Evolutionary conservation across 805 yeast genomes (phyloP).

Genomic region (Metschnikowia gruessii): DNA sequence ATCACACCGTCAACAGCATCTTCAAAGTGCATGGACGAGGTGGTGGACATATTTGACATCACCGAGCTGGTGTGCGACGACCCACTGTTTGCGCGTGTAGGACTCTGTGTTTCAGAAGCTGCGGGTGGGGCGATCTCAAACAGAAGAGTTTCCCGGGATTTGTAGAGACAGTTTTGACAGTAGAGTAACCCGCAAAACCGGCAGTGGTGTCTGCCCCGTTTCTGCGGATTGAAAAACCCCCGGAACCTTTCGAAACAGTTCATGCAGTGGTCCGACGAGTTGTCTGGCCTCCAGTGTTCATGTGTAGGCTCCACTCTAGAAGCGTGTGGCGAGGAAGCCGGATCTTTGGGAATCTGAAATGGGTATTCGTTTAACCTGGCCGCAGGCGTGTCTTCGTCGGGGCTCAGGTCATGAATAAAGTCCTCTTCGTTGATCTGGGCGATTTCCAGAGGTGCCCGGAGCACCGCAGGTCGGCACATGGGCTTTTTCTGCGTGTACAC

Average conservation of each 20-base stretch:
- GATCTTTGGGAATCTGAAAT: conserved; percentile 11
- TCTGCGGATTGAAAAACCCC: conserved; percentile 27
- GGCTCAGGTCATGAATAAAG: conserved; percentile 12
- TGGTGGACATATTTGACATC: background rate
- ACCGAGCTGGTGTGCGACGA: conserved; percentile 11
- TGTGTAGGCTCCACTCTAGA: conserved; percentile 44
- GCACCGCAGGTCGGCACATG: conserved; percentile 50
- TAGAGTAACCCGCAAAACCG: conserved; percentile 19
- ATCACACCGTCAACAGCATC: conserved; percentile 12
- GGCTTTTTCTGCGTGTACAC: conserved; percentile 49
- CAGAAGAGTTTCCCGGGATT: conserved; percentile 13
- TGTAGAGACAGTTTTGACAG: conserved; percentile 26
- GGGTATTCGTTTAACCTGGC: conserved; percentile 14
- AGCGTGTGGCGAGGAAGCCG: background rate
- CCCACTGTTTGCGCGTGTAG: conserved; percentile 11
- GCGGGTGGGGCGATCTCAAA: conserved; percentile 14
- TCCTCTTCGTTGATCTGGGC: conserved; percentile 13
- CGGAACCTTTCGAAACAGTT: conserved; percentile 38
- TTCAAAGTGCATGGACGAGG: conserved; percentile 7
- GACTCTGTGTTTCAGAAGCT: background rate
- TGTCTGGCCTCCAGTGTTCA: conserved; percentile 51
- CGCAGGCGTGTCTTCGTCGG: conserved; percentile 10
- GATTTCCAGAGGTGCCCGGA: conserved; percentile 36
- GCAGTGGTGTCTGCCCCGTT: conserved; percentile 21
- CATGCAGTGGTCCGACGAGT: conserved; percentile 40